Percentiles rank a stretch among this genome's conserved stretches.
phyloP scores from a whole-genome alignment of 2,329 filamentous ascomycete species.

The Furcasterigmium furcatum region DNA sequence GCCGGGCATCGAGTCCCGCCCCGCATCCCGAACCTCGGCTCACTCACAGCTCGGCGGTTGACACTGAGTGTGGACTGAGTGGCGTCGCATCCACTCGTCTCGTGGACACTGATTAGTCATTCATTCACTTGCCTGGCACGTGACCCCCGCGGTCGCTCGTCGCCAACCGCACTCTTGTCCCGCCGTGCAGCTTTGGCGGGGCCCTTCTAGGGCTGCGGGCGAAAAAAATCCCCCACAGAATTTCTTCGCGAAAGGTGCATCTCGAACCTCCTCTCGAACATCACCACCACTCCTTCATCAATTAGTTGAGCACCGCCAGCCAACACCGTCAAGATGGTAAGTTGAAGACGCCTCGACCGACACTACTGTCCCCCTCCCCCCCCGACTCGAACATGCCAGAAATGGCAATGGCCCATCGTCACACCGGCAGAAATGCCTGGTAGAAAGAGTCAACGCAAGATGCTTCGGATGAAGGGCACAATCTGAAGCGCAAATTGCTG shows the following conservation, averaged over 20 bases:
- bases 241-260: slow-evolving; percentile 16
- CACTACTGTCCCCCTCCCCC: slow-evolving; percentile 22
- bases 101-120: too few relatives aligned
- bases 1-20: slow-evolving; percentile 1
- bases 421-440: slow-evolving; percentile 40
- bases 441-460: slow-evolving; percentile 83
- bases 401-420: slow-evolving; percentile 5
- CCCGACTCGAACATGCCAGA: slow-evolving; percentile 18
- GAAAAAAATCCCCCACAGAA: slow-evolving; percentile 36
- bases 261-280: slow-evolving; percentile 9
- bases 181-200: slow-evolving; percentile 16
- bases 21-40: slow-evolving; percentile 4
- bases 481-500: slow-evolving; percentile 99
- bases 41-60: slow-evolving; percentile 1
- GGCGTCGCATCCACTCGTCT: too few relatives aligned
- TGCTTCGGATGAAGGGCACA: slow-evolving; percentile 78
- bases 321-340: slow-evolving; percentile 67
- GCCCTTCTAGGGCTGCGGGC: slow-evolving; percentile 31
- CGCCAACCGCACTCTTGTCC: neutral
- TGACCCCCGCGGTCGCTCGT: neutral
- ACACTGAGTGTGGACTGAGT: too few relatives aligned
- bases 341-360: slow-evolving; percentile 34
- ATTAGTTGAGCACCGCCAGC: slow-evolving; percentile 18
- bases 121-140: too few relatives aligned
- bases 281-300: slow-evolving; percentile 18